Base-by-base conservation (phyloP, 805 yeast species). In the Wickerhamia fluorescens region DNA sequence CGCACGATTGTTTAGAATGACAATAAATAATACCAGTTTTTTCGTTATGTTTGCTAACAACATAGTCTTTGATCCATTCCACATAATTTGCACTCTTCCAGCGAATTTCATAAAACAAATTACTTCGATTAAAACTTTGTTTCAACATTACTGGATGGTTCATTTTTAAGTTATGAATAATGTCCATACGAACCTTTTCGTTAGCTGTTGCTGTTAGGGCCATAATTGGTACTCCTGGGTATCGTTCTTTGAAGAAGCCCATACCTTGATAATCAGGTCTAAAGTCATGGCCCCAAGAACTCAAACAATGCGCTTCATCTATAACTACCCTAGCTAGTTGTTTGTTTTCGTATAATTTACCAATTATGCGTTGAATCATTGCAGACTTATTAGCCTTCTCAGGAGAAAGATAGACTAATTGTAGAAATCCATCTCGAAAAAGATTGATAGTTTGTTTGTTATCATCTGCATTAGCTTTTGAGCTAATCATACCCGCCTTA, bases 221-320 rank as follows among this genome's bases (percentile, higher is more conserved):
- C 86, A 92, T 87, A 36, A 92, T 65, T 1, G 98, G 98, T 4
- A 86, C 74, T 29, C 69, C 70, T 0, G 95, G 94, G 48, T 71
- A 92, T 27, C 73, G 69, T 12, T 59, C 53, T 45, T 86, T 86
- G 53, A 92, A 83, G 40, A 67, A 70, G 20, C 75, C 73, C 47
- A 92, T 64, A 7, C 78, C 81, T 44, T 87, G 84, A 58, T 92
- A 92, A 53, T 92, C 97, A 0, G 97, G 96, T 29, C 98, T 68
- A 53, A 92, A 92, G 55, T 92, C 98, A 56, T 92, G 98, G 13
- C 98, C 98, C 98, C 98, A 92, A 7, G 94, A 81, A 29, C 95
- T 85, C 25, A 92, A 94, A 68, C 98, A 92, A 58, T 92, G 98
- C 0, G 98, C 98, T 50, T 86, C 98, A 58, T 92, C 98, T 25